These are phyloP conservation scores for Cicer yamashitae DNA, from an alignment of 306 rosid genomes.

Conservation along the genomic window DNA sequence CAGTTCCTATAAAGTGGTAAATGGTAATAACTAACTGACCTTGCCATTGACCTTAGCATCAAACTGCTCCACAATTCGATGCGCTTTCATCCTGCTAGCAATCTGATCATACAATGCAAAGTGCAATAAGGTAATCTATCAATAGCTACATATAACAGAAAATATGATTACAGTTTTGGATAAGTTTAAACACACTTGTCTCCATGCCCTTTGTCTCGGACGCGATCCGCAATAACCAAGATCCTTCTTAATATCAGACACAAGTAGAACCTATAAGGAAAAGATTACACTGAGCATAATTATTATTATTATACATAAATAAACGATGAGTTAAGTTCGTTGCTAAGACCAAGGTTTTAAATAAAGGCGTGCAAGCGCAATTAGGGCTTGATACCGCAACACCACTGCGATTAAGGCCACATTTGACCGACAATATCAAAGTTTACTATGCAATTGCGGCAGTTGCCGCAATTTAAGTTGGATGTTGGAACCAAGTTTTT, in stretches of 20 bases:
- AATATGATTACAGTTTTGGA: slow-evolving; percentile 30
- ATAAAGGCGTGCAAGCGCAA: too few relatives aligned
- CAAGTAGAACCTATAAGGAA: slow-evolving; percentile 78
- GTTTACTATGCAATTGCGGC: too few relatives aligned
- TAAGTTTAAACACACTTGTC: slow-evolving; percentile 57
- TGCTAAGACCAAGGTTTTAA: neutral
- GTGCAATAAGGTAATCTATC: slow-evolving; percentile 13
- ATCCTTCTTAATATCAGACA: slow-evolving; percentile 76
- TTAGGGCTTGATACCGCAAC: too few relatives aligned
- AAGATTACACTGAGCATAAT: slow-evolving; percentile 41
- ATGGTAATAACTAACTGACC: slow-evolving; percentile 61
- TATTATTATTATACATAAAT: neutral
- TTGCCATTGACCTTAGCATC: slow-evolving; percentile 85
- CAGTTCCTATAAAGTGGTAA: neutral
- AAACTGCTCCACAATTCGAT: slow-evolving; percentile 68
- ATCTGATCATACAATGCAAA: slow-evolving; percentile 56
- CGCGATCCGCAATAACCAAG: slow-evolving; percentile 75
- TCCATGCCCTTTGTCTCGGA: slow-evolving; percentile 74
- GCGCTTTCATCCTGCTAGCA: slow-evolving; percentile 64
- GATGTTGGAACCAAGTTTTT: too few relatives aligned
- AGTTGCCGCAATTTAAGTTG: too few relatives aligned
- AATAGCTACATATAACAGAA: slow-evolving; percentile 24
- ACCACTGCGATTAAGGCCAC: too few relatives aligned
- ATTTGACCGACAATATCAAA: too few relatives aligned
- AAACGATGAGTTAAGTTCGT: neutral